phyloP scores from a whole-genome alignment of 441 rosid genomes.

The Euphorbia schlechtendalii region DNA sequence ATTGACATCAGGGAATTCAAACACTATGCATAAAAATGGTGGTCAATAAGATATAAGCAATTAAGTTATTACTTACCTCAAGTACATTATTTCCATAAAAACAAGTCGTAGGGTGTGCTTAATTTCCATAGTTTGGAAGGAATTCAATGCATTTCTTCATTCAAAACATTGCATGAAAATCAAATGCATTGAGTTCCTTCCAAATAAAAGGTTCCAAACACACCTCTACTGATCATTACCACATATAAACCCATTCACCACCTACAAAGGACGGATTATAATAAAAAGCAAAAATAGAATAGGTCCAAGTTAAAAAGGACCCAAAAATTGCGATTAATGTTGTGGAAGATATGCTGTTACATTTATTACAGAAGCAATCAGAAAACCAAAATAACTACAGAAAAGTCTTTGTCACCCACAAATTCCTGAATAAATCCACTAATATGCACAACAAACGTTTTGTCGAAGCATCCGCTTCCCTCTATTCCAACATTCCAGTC shows the following conservation, averaged over 20 bases:
- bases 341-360: not conserved
- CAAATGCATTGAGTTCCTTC: too few relatives aligned
- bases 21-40: not conserved
- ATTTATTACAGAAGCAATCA: not conserved
- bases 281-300: not conserved
- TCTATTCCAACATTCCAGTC: not conserved
- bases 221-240: not conserved
- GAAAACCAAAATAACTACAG: not conserved
- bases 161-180: too few relatives aligned
- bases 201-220: too few relatives aligned
- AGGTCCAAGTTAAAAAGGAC: not conserved
- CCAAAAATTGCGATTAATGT: not conserved
- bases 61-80: not conserved
- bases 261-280: not conserved
- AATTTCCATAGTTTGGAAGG: too few relatives aligned
- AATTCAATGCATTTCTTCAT: too few relatives aligned
- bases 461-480: not conserved
- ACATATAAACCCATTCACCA: not conserved
- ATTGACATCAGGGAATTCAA: not conserved
- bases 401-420: not conserved
- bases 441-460: not conserved
- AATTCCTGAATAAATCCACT: not conserved
- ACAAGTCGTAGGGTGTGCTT: too few relatives aligned
- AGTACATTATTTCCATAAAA: not conserved
- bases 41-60: not conserved